Evolutionary conservation across 1,284 basidiomycete genomes (phyloP).

Genomic region (Volvariella surrecta): DNA sequence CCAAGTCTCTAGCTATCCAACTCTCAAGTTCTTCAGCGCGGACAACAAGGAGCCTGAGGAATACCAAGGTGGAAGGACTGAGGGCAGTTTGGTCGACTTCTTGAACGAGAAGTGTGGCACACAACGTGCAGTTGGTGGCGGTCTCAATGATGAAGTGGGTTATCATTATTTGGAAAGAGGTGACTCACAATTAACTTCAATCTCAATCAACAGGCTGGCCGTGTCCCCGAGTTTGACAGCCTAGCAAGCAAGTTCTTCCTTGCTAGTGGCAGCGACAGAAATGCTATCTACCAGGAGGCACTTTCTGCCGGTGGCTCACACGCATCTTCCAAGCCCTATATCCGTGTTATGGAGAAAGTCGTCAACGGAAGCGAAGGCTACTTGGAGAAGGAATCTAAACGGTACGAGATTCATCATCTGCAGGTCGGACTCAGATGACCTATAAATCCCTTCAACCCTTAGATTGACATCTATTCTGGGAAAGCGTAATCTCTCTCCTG

Average conservation of each 20-base stretch:
- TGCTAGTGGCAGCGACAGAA: slow-evolving; percentile 46
- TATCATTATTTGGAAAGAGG: slow-evolving; percentile 1
- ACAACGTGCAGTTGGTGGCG: slow-evolving; percentile 74
- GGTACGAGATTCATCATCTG: slow-evolving; percentile 39
- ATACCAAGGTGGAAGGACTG: slow-evolving; percentile 64
- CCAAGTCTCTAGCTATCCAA: slow-evolving; percentile 75
- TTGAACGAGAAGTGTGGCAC: slow-evolving; percentile 89
- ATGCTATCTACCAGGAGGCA: slow-evolving; percentile 60
- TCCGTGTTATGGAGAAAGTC: slow-evolving; percentile 89
- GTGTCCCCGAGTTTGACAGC: slow-evolving; percentile 68
- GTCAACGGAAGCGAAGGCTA: slow-evolving; percentile 67
- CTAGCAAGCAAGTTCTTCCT: slow-evolving; percentile 76
- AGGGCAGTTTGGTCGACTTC: slow-evolving; percentile 63
- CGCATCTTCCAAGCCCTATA: slow-evolving; percentile 69
- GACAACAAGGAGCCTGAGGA: slow-evolving; percentile 44
- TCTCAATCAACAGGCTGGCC: slow-evolving; percentile 68
- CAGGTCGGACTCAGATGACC: slow-evolving; percentile 10
- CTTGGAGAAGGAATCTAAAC: slow-evolving; percentile 78
- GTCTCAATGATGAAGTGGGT: slow-evolving; percentile 61
- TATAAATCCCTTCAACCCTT: slow-evolving; percentile 7
- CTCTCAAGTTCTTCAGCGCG: slow-evolving; percentile 92
- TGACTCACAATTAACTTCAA: slow-evolving; percentile 1
- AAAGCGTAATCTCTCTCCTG: slow-evolving; percentile 65
- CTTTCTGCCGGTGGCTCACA: slow-evolving; percentile 36
- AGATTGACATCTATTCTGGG: slow-evolving; percentile 65